These are phyloP conservation scores for Pyrenophora tritici-repentis DNA, from an alignment of 2,329 filamentous ascomycete genomes.

Conservation along the genomic window DNA sequence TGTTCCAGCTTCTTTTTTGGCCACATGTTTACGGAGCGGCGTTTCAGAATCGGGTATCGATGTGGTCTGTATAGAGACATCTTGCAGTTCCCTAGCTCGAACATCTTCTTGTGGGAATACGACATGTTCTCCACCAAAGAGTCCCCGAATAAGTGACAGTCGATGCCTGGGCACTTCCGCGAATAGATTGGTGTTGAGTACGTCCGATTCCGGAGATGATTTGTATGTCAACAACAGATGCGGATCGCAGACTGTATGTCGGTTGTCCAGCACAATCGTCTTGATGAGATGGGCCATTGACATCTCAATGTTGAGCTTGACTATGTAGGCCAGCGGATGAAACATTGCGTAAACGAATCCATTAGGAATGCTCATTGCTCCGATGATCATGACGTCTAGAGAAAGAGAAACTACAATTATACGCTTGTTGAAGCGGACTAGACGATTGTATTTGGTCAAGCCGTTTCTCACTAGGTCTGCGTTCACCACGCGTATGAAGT, in stretches of 20 bases:
- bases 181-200: background rate
- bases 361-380: constrained; percentile 50
- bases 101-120: background rate
- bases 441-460: constrained; percentile 31
- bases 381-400: constrained; percentile 48
- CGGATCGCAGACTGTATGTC: background rate
- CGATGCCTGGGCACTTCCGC: constrained; percentile 11
- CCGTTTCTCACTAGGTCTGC: constrained; percentile 34
- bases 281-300: constrained; percentile 50
- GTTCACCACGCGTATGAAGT: constrained; percentile 34
- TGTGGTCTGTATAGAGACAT: constrained; percentile 15
- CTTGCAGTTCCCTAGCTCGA: constrained; percentile 9
- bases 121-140: constrained; percentile 9
- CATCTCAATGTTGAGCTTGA: constrained; percentile 51
- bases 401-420: constrained; percentile 34
- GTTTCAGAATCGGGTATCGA: background rate
- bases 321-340: constrained; percentile 53
- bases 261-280: constrained; percentile 22
- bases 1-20: background rate
- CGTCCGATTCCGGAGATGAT: constrained; percentile 2
- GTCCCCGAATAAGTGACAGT: constrained; percentile 11
- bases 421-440: constrained; percentile 33
- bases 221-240: background rate
- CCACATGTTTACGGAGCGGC: background rate
- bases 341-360: constrained; percentile 53